phyloP scores from a whole-genome alignment of 768 basidiomycete genomes.

The Boletellus emodensis region DNA sequence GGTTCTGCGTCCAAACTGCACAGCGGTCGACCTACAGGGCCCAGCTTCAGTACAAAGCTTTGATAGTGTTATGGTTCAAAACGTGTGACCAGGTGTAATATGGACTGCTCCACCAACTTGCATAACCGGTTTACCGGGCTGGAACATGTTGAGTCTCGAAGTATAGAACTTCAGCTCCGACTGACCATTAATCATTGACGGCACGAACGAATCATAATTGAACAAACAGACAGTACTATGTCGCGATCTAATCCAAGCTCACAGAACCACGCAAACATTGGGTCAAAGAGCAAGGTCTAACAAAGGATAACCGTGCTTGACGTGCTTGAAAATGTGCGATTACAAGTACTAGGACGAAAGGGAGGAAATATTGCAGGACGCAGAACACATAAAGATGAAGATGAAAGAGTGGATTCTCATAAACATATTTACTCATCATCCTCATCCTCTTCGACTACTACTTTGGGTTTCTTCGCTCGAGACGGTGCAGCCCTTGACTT shows the following conservation, averaged over 20 bases:
- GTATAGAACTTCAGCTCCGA: no score
- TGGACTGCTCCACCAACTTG: background rate
- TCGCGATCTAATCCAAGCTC: no score
- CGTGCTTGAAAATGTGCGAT: slow-evolving; percentile 1
- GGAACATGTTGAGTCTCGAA: no score
- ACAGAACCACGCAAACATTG: background rate
- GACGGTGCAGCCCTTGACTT: slow-evolving; percentile 27
- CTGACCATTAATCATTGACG: no score
- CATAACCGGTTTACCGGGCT: background rate
- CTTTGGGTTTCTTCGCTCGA: slow-evolving; percentile 42
- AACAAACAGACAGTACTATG: no score
- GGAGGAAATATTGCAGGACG: background rate
- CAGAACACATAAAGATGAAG: slow-evolving; percentile 6
- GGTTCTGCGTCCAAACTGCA: background rate
- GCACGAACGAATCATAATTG: no score
- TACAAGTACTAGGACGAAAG: slow-evolving; percentile 6
- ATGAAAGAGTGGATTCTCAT: background rate
- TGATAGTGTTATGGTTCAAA: slow-evolving; percentile 2
- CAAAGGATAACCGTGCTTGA: background rate
- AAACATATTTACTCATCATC: slow-evolving; percentile 23
- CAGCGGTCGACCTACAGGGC: background rate
- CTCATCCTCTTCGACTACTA: slow-evolving; percentile 42
- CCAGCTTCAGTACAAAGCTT: slow-evolving; percentile 12
- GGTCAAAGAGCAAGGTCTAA: background rate
- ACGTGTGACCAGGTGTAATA: background rate